Base-by-base conservation (phyloP, 2,329 filamentous ascomycete genomes). In the Aspergillus hortae region DNA sequence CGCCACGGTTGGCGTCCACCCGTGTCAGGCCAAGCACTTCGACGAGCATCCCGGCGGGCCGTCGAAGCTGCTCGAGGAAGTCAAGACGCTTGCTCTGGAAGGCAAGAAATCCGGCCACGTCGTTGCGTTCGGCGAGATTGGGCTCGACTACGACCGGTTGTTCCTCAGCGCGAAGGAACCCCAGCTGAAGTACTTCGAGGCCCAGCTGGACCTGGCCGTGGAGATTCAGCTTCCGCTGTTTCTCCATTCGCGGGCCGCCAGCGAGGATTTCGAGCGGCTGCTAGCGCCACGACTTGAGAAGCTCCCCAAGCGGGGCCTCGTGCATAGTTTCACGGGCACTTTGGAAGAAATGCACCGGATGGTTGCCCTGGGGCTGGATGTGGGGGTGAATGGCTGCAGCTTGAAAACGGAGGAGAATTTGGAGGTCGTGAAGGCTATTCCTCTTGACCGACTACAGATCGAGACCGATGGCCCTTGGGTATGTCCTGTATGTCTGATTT, bases 371-470 rank as follows among this genome's bases (percentile, higher is more conserved):
- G 92, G 92, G 0, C 82, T 96, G 49, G 87, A 96, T 71, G 86
- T 99, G 55, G 92, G 94, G n/a, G 84, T 96, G 55, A 99, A 99
- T 67, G 94, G 94, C 4, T 99, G 94, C 72, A 95, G 89, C 64
- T 83, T 99, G 77, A 99, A 97, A 79, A 97, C 90, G 5, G 86
- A 81, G 10, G 90, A 96, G 67, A 99, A 97, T 63, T 83, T 95
- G 38, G 86, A 82, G 12, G 92, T 96, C 2, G 90, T 96, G 10
- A 84, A 81, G 56, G 82, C 87, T 54, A 84, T 97, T 36, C 88
- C 86, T 10, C 75, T 99, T 10, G 85, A 92, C 51, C 77, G 86
- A 44, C 72, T 99, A 49, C 95, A 97, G 81, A 84, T 99, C 44
- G 94, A 99, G 78, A 99, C 94, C 0, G 94, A 99, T 68, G 94